A percentile compares a stretch with the other conserved stretches of the same genome.
Evolutionary conservation across 306 rosid species (phyloP).

Genomic region (Fragaria nilgerrensis): DNA sequence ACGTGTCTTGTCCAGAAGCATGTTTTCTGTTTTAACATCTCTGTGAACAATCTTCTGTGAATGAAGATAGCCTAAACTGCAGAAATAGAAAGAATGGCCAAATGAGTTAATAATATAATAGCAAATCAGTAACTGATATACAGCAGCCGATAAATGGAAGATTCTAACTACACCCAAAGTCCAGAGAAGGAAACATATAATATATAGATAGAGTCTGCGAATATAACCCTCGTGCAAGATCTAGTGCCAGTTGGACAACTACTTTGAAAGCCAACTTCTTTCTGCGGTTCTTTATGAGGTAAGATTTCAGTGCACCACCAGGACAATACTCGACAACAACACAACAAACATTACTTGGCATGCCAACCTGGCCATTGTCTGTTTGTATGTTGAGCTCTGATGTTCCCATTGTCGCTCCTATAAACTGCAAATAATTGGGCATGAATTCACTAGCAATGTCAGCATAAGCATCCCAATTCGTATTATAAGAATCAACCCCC

Average conservation of each 20-base stretch:
- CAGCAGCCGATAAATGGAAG: neutral
- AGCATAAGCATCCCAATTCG: slow-evolving; percentile 9
- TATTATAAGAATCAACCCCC: slow-evolving; percentile 8
- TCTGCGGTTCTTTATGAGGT: slow-evolving; percentile 95
- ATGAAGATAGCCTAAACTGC: slow-evolving; percentile 95
- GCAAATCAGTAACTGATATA: slow-evolving; percentile 6
- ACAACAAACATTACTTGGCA: slow-evolving; percentile 94
- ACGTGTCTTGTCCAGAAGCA: slow-evolving; percentile 95
- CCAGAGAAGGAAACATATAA: slow-evolving; percentile 9
- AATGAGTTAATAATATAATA: neutral
- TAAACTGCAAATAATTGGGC: slow-evolving; percentile 56
- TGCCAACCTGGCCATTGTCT: slow-evolving; percentile 86
- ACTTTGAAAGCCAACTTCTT: slow-evolving; percentile 95
- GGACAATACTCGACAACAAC: slow-evolving; percentile 98
- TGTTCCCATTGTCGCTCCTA: slow-evolving; percentile 92
- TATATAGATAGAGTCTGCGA: slow-evolving; percentile 40
- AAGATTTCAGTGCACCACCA: slow-evolving; percentile 94
- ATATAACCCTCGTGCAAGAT: slow-evolving; percentile 94
- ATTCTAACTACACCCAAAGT: neutral
- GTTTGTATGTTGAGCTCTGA: slow-evolving; percentile 85
- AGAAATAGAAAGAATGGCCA: slow-evolving; percentile 21
- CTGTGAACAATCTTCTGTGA: slow-evolving; percentile 86
- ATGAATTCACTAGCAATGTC: slow-evolving; percentile 10
- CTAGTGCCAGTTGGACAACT: slow-evolving; percentile 92
- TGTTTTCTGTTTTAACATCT: slow-evolving; percentile 98